A percentile compares a stretch with the other conserved stretches of the same genome.
phyloP scores from a whole-genome alignment of 1,139 yeast genomes.

The Pichia sp. region DNA sequence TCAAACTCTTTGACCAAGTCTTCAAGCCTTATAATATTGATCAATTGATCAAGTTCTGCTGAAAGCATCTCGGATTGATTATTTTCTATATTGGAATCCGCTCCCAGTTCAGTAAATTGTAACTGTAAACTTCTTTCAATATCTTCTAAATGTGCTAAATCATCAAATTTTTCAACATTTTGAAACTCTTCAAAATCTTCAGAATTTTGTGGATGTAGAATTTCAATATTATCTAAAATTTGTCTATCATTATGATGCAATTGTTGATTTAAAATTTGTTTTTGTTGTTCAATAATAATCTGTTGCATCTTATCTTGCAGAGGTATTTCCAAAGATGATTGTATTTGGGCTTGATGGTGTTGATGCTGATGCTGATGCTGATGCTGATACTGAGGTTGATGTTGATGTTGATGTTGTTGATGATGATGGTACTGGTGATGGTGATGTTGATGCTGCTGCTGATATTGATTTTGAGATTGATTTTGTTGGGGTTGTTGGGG shows the following conservation, averaged over 20 bases:
- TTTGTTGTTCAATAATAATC: neutral
- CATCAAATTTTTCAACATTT: neutral
- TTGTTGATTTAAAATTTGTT: slow-evolving; percentile 8
- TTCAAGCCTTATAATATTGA: slow-evolving; percentile 7
- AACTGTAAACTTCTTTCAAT: neutral
- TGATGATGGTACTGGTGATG: neutral
- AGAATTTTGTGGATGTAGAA: neutral
- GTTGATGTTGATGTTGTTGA: neutral
- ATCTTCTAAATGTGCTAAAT: neutral
- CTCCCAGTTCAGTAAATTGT: neutral
- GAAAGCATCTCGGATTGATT: neutral
- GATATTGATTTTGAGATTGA: neutral
- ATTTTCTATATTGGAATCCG: neutral
- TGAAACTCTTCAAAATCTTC: neutral
- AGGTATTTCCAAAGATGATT: neutral
- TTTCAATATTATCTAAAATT: neutral
- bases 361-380: neutral
- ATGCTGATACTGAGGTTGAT: neutral
- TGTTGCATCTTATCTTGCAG: neutral
- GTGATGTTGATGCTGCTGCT: neutral
- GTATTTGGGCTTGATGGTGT: neutral
- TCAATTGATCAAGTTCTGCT: slow-evolving; percentile 7
- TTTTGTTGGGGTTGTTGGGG: slow-evolving; percentile 2
- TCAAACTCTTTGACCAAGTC: slow-evolving; percentile 4
- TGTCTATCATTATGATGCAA: slow-evolving; percentile 7